A percentile compares a stretch with the other conserved stretches of the same genome.
These are phyloP conservation scores for Suillus cothurnatus DNA, from an alignment of 768 basidiomycete species.

Conservation along the genomic window DNA sequence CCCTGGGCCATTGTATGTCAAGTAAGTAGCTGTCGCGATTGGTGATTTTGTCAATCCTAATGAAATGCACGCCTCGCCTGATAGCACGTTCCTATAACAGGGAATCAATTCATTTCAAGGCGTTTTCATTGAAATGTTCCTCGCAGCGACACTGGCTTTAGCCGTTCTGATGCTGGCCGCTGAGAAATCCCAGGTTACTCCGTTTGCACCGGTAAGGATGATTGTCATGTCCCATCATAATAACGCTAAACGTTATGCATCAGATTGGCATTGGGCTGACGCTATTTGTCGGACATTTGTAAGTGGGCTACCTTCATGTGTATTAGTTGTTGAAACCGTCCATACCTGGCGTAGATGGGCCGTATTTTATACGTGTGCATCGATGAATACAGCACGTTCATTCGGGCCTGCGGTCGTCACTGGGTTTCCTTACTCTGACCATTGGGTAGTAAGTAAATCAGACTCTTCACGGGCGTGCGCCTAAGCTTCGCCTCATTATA, in stretches of 20 bases:
- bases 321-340: background rate
- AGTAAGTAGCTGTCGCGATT: conserved; percentile 40
- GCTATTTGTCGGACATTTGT: conserved; percentile 65
- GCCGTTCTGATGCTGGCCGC: conserved; percentile 72
- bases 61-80: background rate
- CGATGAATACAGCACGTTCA: conserved; percentile 68
- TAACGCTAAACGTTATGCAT: background rate
- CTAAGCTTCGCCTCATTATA: conserved; percentile 24
- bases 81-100: conserved; percentile 48
- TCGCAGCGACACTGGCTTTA: conserved; percentile 57
- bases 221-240: background rate
- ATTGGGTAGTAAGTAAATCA: conserved; percentile 59
- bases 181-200: conserved; percentile 66
- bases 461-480: background rate
- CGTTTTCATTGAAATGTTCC: conserved; percentile 74
- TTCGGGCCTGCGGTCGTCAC: conserved; percentile 71
- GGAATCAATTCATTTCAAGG: conserved; percentile 56
- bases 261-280: conserved; percentile 69
- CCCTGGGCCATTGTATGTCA: conserved; percentile 53
- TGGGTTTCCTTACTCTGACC: conserved; percentile 50
- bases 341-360: conserved; percentile 45
- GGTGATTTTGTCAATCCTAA: background rate
- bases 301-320: conserved; percentile 20
- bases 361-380: conserved; percentile 62
- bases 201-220: conserved; percentile 59